phyloP scores from a whole-genome alignment of 441 rosid genomes.

The Pelargonium cotyledonis region DNA sequence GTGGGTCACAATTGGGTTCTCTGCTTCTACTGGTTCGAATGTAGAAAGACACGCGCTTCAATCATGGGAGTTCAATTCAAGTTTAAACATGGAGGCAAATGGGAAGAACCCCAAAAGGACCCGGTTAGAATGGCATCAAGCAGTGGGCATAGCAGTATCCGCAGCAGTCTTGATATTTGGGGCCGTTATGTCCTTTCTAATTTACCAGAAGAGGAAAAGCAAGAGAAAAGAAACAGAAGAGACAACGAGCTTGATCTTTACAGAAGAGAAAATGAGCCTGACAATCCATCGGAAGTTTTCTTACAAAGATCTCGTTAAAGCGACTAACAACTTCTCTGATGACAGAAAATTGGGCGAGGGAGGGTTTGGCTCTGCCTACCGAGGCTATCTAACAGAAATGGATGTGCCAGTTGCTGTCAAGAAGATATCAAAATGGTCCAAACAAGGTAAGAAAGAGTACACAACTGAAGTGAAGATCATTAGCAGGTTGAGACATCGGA shows the following conservation, averaged over 20 bases:
- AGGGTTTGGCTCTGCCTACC: slow-evolving; percentile 49
- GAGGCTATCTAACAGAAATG: slow-evolving; percentile 28
- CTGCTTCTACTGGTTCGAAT: slow-evolving; percentile 20
- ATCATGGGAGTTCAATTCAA: slow-evolving; percentile 39
- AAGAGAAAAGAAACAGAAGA: slow-evolving; percentile 17
- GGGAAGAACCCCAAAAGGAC: neutral
- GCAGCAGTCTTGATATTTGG: too few relatives aligned
- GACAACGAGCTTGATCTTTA: too few relatives aligned
- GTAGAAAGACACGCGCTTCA: slow-evolving; percentile 21
- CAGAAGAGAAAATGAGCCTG: too few relatives aligned
- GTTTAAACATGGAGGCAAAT: slow-evolving; percentile 14
- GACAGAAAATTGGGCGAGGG: slow-evolving; percentile 50
- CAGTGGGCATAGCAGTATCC: slow-evolving; percentile 3
- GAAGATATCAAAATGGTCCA: slow-evolving; percentile 35
- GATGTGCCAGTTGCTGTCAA: slow-evolving; percentile 32
- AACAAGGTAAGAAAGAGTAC: slow-evolving; percentile 36
- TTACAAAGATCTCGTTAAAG: slow-evolving; percentile 29
- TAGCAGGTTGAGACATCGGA: slow-evolving; percentile 38
- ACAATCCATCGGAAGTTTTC: slow-evolving; percentile 26
- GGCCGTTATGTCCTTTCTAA: too few relatives aligned
- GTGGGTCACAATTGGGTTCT: slow-evolving; percentile 32
- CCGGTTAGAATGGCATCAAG: too few relatives aligned
- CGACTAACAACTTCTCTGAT: slow-evolving; percentile 37
- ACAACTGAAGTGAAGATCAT: slow-evolving; percentile 39
- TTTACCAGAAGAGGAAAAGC: too few relatives aligned